A percentile compares a stretch with the other conserved stretches of the same genome.
These are phyloP conservation scores for Hemisphaericaspora nanyangensis DNA, from an alignment of 805 yeast species.

Conservation along the genomic window DNA sequence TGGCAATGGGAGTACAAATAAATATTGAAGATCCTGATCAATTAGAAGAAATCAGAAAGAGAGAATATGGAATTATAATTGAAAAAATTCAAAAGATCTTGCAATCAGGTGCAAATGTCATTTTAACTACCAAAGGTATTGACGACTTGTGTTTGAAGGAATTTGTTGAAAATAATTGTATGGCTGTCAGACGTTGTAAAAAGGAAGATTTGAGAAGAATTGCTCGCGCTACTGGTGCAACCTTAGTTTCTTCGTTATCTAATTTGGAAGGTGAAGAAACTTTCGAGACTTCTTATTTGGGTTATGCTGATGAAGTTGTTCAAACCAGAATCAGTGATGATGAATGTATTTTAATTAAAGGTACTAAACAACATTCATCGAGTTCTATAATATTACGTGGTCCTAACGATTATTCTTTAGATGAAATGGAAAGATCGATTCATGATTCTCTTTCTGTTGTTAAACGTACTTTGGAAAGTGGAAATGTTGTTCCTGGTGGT, in stretches of 20 bases:
- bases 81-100: slow-evolving; percentile 81
- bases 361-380: slow-evolving; percentile 87
- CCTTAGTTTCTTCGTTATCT: slow-evolving; percentile 78
- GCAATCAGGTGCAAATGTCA: slow-evolving; percentile 88
- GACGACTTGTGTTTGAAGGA: slow-evolving; percentile 90
- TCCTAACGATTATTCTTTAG: slow-evolving; percentile 89
- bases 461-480: slow-evolving; percentile 92
- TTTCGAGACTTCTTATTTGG: slow-evolving; percentile 79
- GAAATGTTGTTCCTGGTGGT: slow-evolving; percentile 96
- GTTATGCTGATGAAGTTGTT: slow-evolving; percentile 84
- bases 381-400: slow-evolving; percentile 93
- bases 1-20: slow-evolving; percentile 98
- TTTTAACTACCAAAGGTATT: slow-evolving; percentile 89
- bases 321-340: slow-evolving; percentile 93
- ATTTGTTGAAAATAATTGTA: slow-evolving; percentile 85
- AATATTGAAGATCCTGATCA: slow-evolving; percentile 97
- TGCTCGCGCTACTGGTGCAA: slow-evolving; percentile 97
- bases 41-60: slow-evolving; percentile 83
- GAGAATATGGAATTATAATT: slow-evolving; percentile 81
- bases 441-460: slow-evolving; percentile 94
- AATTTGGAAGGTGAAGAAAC: slow-evolving; percentile 96
- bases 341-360: slow-evolving; percentile 90
- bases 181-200: slow-evolving; percentile 96
- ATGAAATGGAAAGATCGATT: slow-evolving; percentile 97
- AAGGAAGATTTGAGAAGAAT: slow-evolving; percentile 95